Base-by-base conservation (phyloP, 352 stramenopile species). In the Aphanomyces invadans region DNA sequence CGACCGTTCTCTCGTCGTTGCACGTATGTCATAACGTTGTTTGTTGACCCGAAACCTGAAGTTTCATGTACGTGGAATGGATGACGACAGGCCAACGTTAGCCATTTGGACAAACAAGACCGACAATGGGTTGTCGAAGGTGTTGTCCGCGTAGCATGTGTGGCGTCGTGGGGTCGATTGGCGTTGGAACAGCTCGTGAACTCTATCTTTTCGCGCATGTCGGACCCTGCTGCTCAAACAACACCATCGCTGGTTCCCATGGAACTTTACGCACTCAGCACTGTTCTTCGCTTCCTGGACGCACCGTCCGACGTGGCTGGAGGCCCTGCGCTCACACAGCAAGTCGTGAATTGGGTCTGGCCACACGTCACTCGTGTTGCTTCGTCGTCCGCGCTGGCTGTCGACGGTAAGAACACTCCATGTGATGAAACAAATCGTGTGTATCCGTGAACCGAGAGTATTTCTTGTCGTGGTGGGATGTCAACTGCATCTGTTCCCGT, bases 241-340 rank as follows among this genome's bases (percentile, higher is more conserved):
- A 33, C 60, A 10, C 60, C 33, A 38, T 44, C 38, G 31, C 31
- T 57, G 11, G 38, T 66, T 15, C 23, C 33, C 17, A 31, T 28
- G 0, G 59, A 66, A 19, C 32, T 67, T 4, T 10, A 19, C 10
- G 33, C 38, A 29, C 32, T 67, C 46, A 45, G 38, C 28, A 67
- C 60, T 7, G n/a, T 59, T 2, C 38, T 67, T 31, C 60, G 60
- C 21, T 67, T 67, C 42, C 12, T 51, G 11, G 60, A 67, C 25
- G 60, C 60, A 10, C 60, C 60, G 23, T 57, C 15, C 4, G 60
- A 21, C 25, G 45, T 21, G 15, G 60, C 60, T 4, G 60, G 60
- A n/a, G 60, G 60, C n/a, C 23, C 42, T 19, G 49, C 28, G 9
- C 19, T 59, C 4, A 67, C 60, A 11, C 48, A 67, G 28, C 28